Base-by-base conservation (phyloP, 177 flowering plant species). In the Vitis hybrid region DNA sequence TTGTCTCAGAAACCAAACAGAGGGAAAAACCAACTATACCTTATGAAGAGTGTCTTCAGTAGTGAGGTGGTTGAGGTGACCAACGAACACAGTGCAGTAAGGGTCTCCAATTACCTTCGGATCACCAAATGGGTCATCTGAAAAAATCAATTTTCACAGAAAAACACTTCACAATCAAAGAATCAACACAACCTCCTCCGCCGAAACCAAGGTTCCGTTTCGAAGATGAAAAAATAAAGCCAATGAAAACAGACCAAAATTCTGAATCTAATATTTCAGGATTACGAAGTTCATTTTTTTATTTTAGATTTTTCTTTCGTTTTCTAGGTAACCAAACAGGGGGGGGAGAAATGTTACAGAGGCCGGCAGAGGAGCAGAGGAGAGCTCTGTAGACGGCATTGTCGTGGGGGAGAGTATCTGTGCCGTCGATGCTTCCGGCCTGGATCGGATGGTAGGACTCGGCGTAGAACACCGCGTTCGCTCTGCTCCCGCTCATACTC, bases 361-460 rank as follows among this genome's bases (percentile, higher is more conserved):
- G 91, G 74, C 85, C 84, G 31, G 96, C 91, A 58, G 89, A 82
- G 63, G 92, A 90, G 71, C 98, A 91, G 68, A 94, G 90, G 16
- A 80, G 86, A 65, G 99, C 97, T 66, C 99, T 79, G 79, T 83
- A 91, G 50, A 91, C 82, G 55, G 83, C 98, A 78, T 89, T 91
- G 78, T 91, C 99, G 74, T 93, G 98, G 15, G 98, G 94, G 22
- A 82, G 86, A 70, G 85, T 83, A 61, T 95, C 99, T 15, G 93
- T 95, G 60, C 98, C 98, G 71, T 95, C 98, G 62, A 95, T 95
- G 82, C 98, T 95, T 50, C 98, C 99, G 6, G 97, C 88, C 79
- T 93, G 99, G 39, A 95, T 93, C 52, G 98, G 99, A 72, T 95
- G 97, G 75, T 91, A 95, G 1, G 76, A 55, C 8, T 87, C 87